Conservation (phyloP, 345 rosid species). For the Populus simonii region DNA sequence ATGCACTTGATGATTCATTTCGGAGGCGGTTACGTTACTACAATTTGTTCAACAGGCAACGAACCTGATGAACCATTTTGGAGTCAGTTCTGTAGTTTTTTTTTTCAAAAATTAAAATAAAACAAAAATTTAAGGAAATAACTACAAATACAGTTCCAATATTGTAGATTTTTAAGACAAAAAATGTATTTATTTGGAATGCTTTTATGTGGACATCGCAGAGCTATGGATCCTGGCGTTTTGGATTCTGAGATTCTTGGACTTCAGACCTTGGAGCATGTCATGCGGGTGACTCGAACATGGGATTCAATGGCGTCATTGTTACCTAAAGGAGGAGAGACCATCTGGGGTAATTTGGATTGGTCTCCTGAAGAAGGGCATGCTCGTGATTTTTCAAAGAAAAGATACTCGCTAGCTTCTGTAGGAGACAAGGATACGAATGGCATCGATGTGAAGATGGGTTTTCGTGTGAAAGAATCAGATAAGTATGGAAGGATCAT, state of each 20-base stretch:
- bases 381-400: slow-evolving; percentile 36
- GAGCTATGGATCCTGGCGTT: slow-evolving; percentile 54
- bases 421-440: slow-evolving; percentile 28
- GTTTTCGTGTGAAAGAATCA: slow-evolving; percentile 34
- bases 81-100: not conserved
- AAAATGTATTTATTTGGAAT: slow-evolving; percentile 7
- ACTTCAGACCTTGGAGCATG: slow-evolving; percentile 57
- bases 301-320: slow-evolving; percentile 70
- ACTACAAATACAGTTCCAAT: not conserved
- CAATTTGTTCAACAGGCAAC: too few relatives aligned
- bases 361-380: slow-evolving; percentile 57
- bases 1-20: too few relatives aligned
- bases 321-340: slow-evolving; percentile 79
- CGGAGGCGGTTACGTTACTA: too few relatives aligned
- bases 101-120: not conserved
- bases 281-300: slow-evolving; percentile 57
- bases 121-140: not conserved
- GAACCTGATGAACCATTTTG: too few relatives aligned
- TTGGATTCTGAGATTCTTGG: slow-evolving; percentile 50
- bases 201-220: slow-evolving; percentile 20
- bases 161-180: too few relatives aligned
- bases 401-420: slow-evolving; percentile 21
- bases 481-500: slow-evolving; percentile 61
- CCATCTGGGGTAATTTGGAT: slow-evolving; percentile 67
- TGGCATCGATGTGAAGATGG: slow-evolving; percentile 24